Percentiles rank a stretch among this genome's conserved stretches.
Evolutionary conservation across 2,329 filamentous ascomycete genomes (phyloP).

Genomic region (Aspergillus sp.): DNA sequence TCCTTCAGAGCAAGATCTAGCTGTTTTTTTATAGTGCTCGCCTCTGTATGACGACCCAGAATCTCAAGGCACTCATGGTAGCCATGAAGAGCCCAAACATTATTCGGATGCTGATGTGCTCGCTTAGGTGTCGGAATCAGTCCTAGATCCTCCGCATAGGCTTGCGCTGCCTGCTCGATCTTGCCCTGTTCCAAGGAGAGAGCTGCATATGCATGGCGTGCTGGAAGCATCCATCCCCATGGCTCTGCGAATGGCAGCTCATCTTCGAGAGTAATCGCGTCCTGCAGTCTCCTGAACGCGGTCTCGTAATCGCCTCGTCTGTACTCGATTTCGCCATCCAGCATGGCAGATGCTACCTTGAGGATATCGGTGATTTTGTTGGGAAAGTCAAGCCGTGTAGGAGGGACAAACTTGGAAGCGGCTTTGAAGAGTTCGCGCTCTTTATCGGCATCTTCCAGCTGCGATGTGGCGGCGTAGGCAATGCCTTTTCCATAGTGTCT

Average conservation of each 20-base stretch:
- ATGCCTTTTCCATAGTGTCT: slow-evolving; percentile 66
- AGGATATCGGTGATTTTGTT: slow-evolving; percentile 65
- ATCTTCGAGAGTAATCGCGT: slow-evolving; percentile 61
- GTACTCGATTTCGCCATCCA: slow-evolving; percentile 72
- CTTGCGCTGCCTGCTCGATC: slow-evolving; percentile 53
- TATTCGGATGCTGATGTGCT: slow-evolving; percentile 65
- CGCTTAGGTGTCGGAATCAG: slow-evolving; percentile 58
- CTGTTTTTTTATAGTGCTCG: slow-evolving; percentile 47
- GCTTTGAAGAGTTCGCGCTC: slow-evolving; percentile 53
- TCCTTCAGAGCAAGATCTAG: slow-evolving; percentile 52
- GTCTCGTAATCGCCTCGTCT: slow-evolving; percentile 56
- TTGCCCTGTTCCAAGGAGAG: slow-evolving; percentile 65
- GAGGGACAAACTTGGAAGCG: slow-evolving; percentile 54
- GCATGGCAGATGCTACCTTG: slow-evolving; percentile 60
- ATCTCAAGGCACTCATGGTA: slow-evolving; percentile 66
- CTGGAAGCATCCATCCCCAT: slow-evolving; percentile 76
- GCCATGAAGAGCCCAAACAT: slow-evolving; percentile 73
- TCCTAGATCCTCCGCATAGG: slow-evolving; percentile 63
- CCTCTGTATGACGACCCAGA: slow-evolving; percentile 50
- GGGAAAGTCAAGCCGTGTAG: slow-evolving; percentile 63
- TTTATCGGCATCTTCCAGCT: slow-evolving; percentile 53
- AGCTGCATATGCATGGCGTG: slow-evolving; percentile 67
- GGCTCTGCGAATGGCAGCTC: slow-evolving; percentile 68
- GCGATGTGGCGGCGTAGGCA: slow-evolving; percentile 59
- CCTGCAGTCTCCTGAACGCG: slow-evolving; percentile 59